Evolutionary conservation across 805 yeast species (phyloP), one percentile per base, ranked within the genome.

Genomic region (Tetrapisispora nanseiensis): DNA sequence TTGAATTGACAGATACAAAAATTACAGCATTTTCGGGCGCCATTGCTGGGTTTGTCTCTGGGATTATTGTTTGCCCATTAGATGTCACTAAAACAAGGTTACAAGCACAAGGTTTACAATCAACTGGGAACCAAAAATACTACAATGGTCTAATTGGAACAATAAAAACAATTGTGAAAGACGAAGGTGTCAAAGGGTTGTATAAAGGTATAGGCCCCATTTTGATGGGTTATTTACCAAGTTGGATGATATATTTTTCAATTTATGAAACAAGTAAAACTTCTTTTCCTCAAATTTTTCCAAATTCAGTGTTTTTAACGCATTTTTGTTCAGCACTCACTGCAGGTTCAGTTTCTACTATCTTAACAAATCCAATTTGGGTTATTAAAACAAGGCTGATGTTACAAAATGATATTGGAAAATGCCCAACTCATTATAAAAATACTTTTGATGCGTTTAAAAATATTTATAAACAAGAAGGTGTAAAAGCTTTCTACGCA

Each of bases 231-330:
- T 92, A 92, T 62, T 78, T 92, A 53, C 98, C 98, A 13, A 86
- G 97, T 0, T 92, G 98, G 98, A 87, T 87, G 71, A 84, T 92
- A 37, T 92, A 92, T 60, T 92, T 92, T 64, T 74, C 90, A 7
- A 83, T 87, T 26, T 92, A 92, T 61, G 97, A 90, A 57, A 67
- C 73, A 43, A 80, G 87, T 22, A 89, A 87, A 58, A 55, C 62
- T 35, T 56, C 70, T 38, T 76, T 74, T 52, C 79, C 82, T 1
- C 46, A 44, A 2, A 46, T 70, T 21, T 62, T 72, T 34, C 48
- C 62, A 13, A 33, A 59, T 42, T 55, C 55, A 37, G 70, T 62
- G 31, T 64, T 63, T 51, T 29, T 66, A 35, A 47, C 74, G 45
- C 66, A 69, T 65, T 56, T 67, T 15, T 51, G 68, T 40, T 66